Conservation (phyloP, 176 grass and related monocot genomes). For the Triticum monococcum region DNA sequence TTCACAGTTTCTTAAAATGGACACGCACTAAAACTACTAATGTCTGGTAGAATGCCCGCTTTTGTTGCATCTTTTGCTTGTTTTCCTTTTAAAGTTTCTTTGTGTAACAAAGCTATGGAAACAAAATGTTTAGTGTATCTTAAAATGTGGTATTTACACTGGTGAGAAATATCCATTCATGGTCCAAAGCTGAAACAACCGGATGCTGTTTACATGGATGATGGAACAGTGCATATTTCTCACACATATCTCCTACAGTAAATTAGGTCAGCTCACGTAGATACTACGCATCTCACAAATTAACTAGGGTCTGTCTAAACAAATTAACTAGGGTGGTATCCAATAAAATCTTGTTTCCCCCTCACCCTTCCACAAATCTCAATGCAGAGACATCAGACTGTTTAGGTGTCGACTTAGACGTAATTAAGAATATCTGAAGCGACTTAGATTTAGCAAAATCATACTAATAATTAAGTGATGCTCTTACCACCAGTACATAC, state of each 20-base stretch:
- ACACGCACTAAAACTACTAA: not conserved
- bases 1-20: conserved; percentile 32
- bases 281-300: not conserved
- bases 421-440: not conserved
- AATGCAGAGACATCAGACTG: too few species aligned
- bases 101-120: not conserved
- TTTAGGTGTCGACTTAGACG: too few species aligned
- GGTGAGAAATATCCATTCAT: not conserved
- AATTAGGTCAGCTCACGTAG: not conserved
- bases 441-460: too few species aligned
- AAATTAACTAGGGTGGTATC: not conserved
- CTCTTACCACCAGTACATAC: not conserved
- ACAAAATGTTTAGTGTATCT: not conserved
- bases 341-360: not conserved
- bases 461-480: too few species aligned
- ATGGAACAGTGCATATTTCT: not conserved
- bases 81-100: not conserved
- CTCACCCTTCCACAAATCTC: too few species aligned
- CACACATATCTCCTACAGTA: not conserved
- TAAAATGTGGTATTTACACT: not conserved
- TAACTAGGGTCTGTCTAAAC: not conserved
- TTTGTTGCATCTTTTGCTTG: not conserved
- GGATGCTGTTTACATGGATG: not conserved
- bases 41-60: not conserved
- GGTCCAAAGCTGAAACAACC: not conserved